A percentile compares a stretch with the other conserved stretches of the same genome.
Conservation (phyloP, 1,139 yeast species). For the Barnettozyma hawaiiensis region DNA sequence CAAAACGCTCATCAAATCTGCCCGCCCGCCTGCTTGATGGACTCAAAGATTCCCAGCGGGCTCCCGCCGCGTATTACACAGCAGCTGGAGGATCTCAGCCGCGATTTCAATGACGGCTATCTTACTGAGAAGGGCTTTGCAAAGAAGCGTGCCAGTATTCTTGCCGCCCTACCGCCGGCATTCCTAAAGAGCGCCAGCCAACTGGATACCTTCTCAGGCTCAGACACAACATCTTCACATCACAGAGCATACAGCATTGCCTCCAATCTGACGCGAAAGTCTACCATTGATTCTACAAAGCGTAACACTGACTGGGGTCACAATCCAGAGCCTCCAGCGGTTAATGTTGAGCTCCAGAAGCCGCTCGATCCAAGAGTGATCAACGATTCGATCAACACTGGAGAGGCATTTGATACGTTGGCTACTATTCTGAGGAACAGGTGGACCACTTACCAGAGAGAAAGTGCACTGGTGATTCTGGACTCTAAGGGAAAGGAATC, state of each 20-base stretch:
- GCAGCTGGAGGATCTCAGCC: conserved; percentile 38
- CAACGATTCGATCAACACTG: conserved; percentile 25
- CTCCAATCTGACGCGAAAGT: conserved; percentile 16
- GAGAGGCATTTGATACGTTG: conserved; percentile 46
- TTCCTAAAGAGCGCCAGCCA: conserved; percentile 4
- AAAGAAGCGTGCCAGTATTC: conserved; percentile 47
- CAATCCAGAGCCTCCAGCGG: conserved; percentile 22
- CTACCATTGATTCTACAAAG: conserved; percentile 10
- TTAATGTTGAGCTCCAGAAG: conserved; percentile 32
- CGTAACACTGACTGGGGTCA: conserved; percentile 9
- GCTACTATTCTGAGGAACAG: conserved; percentile 70
- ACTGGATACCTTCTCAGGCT: conserved; percentile 4
- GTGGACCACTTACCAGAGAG: conserved; percentile 58
- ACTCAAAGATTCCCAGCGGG: conserved; percentile 22
- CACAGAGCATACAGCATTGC: conserved; percentile 22
- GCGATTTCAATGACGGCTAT: conserved; percentile 58
- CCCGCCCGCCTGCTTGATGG: conserved; percentile 17
- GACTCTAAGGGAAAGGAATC: conserved; percentile 81
- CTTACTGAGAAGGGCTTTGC: conserved; percentile 63
- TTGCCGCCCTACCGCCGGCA: conserved; percentile 26
- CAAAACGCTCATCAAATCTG: background rate
- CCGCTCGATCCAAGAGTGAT: conserved; percentile 60
- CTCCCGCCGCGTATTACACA: conserved; percentile 15
- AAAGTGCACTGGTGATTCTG: conserved; percentile 65
- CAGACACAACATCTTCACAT: conserved; percentile 11